A percentile compares a stretch with the other conserved stretches of the same genome.
Evolutionary conservation across 1,139 yeast genomes (phyloP).

Genomic region (Taphrina communis): DNA sequence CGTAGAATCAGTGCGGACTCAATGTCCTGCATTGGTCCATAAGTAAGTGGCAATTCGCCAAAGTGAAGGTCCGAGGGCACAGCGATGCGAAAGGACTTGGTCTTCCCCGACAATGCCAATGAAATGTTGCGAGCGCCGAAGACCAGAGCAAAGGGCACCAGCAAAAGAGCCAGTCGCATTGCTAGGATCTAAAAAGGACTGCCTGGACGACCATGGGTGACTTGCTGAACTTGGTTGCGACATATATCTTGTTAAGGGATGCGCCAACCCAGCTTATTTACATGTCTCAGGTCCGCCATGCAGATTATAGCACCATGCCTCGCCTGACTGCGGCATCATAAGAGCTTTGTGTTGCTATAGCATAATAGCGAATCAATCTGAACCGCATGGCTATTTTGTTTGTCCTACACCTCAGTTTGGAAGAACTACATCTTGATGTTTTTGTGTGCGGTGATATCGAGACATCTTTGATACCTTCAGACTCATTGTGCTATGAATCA

Average conservation of each 20-base stretch:
- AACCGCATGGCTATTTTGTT: background rate
- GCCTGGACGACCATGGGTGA: background rate
- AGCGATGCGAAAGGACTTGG: slow-evolving; percentile 5
- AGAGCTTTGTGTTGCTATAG: background rate
- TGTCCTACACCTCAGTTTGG: no score
- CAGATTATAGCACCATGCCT: background rate
- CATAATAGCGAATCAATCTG: background rate
- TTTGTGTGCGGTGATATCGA: no score
- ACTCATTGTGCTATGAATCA: background rate
- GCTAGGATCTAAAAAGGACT: no score
- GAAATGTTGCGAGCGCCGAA: no score
- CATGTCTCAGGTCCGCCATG: background rate
- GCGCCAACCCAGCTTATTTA: no score
- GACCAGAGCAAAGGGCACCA: background rate
- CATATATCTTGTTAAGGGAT: background rate
- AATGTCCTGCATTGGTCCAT: slow-evolving; percentile 18
- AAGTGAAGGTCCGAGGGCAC: slow-evolving; percentile 14
- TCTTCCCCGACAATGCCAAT: background rate
- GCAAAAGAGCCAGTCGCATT: slow-evolving; percentile 14
- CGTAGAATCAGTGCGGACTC: slow-evolving; percentile 4
- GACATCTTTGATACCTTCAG: no score
- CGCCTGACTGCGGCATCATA: no score
- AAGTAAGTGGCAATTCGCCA: slow-evolving; percentile 5
- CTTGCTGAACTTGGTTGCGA: background rate
- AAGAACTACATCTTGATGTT: no score